These are phyloP conservation scores for Sclerotinia subarctica DNA, from an alignment of 2,329 filamentous ascomycete genomes.

Conservation along the genomic window DNA sequence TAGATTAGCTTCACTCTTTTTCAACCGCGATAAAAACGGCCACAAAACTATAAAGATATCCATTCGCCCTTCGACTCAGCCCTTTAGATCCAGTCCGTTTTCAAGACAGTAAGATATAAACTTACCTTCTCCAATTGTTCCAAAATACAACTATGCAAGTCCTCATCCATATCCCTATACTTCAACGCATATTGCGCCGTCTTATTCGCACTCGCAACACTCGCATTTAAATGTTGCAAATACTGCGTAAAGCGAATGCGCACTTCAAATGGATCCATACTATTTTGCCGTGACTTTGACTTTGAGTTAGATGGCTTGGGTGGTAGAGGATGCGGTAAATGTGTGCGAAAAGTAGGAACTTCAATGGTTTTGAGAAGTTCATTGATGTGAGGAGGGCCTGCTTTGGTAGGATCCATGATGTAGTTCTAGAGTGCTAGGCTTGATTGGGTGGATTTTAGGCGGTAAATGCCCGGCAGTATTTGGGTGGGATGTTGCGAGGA, in stretches of 20 bases:
- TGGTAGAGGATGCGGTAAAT: constrained; percentile 15
- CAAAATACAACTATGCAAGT: constrained; percentile 93
- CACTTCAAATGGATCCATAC: constrained; percentile 83
- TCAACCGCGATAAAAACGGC: neutral
- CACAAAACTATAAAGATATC: neutral
- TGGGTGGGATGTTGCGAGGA: neutral
- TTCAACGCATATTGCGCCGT: constrained; percentile 93
- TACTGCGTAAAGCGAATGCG: constrained; percentile 94
- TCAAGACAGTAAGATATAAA: constrained; percentile 11
- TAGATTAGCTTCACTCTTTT: constrained; percentile 12
- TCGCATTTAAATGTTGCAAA: constrained; percentile 87
- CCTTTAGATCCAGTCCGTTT: neutral
- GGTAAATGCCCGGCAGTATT: neutral
- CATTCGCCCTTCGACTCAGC: too few relatives aligned
- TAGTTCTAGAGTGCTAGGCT: constrained; percentile 1
- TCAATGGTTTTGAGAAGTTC: neutral
- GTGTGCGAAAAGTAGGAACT: neutral
- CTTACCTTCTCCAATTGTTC: constrained; percentile 85
- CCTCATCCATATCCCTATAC: constrained; percentile 92
- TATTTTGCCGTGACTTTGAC: constrained; percentile 9
- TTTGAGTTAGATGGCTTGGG: neutral
- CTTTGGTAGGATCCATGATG: constrained; percentile 2
- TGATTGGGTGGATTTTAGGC: neutral
- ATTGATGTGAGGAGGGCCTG: neutral
- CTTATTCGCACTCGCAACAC: constrained; percentile 83